A percentile compares a stretch with the other conserved stretches of the same genome.
These are phyloP conservation scores for Termitomyces sp. DNA, from an alignment of 768 basidiomycete species.

Conservation along the genomic window DNA sequence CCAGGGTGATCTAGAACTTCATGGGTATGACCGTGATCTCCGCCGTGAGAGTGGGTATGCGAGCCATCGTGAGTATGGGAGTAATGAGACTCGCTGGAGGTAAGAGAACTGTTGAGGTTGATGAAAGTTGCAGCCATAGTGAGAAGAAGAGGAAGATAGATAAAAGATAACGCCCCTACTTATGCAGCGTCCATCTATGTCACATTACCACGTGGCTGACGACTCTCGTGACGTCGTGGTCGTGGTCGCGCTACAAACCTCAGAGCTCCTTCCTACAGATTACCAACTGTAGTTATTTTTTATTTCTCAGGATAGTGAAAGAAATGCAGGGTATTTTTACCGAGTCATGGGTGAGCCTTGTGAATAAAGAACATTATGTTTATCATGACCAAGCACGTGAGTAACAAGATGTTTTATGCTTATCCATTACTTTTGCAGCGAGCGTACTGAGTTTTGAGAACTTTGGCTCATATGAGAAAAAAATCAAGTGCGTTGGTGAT, in stretches of 20 bases:
- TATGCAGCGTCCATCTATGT: background rate
- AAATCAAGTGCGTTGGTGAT: constrained; percentile 30
- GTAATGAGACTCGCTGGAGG: constrained; percentile 23
- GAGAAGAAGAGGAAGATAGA: background rate
- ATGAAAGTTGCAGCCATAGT: constrained; percentile 70
- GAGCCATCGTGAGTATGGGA: constrained; percentile 48
- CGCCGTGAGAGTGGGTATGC: constrained; percentile 46
- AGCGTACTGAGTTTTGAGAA: background rate
- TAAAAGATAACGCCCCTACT: background rate
- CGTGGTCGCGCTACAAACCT: background rate
- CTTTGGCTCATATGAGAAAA: constrained; percentile 29
- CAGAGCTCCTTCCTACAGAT: background rate
- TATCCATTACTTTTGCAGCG: background rate
- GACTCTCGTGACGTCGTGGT: background rate
- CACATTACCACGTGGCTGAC: background rate
- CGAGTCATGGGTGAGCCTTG: too few relatives aligned
- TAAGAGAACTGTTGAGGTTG: constrained; percentile 65
- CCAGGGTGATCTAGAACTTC: constrained; percentile 90
- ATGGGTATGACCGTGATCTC: constrained; percentile 93
- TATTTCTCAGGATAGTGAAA: background rate
- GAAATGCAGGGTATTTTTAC: background rate
- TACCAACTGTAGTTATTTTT: background rate
- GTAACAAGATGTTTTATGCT: too few relatives aligned
- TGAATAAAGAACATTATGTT: too few relatives aligned
- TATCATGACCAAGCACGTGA: background rate